phyloP scores from a whole-genome alignment of 768 basidiomycete species.

The Coprinellus micaceus region DNA sequence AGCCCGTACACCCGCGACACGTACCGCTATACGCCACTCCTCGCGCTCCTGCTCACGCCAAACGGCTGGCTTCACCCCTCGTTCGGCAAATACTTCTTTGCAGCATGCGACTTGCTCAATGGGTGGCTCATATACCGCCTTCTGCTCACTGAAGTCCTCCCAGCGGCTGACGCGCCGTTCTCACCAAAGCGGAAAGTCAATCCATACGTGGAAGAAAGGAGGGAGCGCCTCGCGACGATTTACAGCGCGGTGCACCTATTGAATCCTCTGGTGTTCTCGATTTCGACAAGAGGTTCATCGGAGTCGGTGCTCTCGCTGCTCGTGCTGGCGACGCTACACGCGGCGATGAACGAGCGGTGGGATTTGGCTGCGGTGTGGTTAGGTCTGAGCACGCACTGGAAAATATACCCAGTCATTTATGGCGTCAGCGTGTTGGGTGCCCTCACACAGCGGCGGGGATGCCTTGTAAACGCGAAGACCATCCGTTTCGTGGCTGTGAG shows the following conservation, averaged over 20 bases:
- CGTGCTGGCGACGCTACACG: conserved; percentile 67
- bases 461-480: conserved; percentile 47
- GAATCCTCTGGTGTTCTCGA: conserved; percentile 92
- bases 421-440: conserved; percentile 71
- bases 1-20: conserved; percentile 92
- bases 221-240: conserved; percentile 41
- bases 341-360: conserved; percentile 57
- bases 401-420: conserved; percentile 94
- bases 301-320: conserved; percentile 82
- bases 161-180: conserved; percentile 14
- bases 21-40: conserved; percentile 93
- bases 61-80: conserved; percentile 78
- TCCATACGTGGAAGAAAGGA: conserved; percentile 13
- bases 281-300: conserved; percentile 95
- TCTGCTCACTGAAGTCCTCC: conserved; percentile 49
- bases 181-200: conserved; percentile 6
- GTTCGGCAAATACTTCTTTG: conserved; percentile 90
- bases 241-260: conserved; percentile 75
- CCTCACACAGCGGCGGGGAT: conserved; percentile 36
- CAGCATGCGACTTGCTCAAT: conserved; percentile 76
- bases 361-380: conserved; percentile 64
- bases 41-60: conserved; percentile 79
- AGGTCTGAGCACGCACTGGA: conserved; percentile 90
- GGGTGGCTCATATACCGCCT: conserved; percentile 68
- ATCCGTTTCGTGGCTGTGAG: conserved; percentile 69